Evolutionary conservation across 2,329 filamentous ascomycete genomes (phyloP).

Genomic region (Setomelanomma holmii): DNA sequence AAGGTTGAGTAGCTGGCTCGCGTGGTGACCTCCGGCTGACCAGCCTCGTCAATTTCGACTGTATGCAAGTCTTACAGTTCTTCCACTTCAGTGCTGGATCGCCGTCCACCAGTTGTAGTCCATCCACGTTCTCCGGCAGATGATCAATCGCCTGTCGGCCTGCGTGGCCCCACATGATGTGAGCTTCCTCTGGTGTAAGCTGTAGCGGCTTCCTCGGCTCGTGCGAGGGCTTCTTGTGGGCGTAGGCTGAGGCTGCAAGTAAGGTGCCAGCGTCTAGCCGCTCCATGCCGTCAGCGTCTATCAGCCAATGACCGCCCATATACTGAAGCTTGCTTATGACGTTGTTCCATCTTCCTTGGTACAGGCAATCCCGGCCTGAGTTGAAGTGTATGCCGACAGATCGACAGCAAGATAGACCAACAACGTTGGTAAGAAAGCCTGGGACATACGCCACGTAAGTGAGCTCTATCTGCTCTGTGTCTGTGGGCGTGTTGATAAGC

Average conservation of each 20-base stretch:
- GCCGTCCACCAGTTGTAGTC: background rate
- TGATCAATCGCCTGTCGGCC: slow-evolving; percentile 1
- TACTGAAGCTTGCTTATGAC: slow-evolving; percentile 5
- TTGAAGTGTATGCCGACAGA: slow-evolving; percentile 10
- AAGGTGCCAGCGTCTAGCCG: slow-evolving; percentile 4
- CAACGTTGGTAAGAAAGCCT: slow-evolving; percentile 11
- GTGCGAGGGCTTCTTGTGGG: slow-evolving; percentile 1
- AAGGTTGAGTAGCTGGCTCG: background rate
- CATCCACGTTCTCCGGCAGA: slow-evolving; percentile 1
- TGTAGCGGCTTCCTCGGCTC: background rate
- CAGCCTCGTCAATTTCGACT: slow-evolving; percentile 4
- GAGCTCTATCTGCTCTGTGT: background rate
- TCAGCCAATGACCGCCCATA: slow-evolving; percentile 11
- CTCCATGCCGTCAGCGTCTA: slow-evolving; percentile 9
- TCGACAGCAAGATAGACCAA: slow-evolving; percentile 9
- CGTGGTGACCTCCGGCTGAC: slow-evolving; percentile 1
- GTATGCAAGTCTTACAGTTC: slow-evolving; percentile 2
- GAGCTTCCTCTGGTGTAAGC: background rate
- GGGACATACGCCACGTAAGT: slow-evolving; percentile 11
- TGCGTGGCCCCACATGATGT: slow-evolving; percentile 7
- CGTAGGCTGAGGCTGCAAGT: slow-evolving; percentile 5
- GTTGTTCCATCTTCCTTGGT: slow-evolving; percentile 4
- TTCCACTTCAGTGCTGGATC: background rate
- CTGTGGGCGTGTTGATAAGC: background rate
- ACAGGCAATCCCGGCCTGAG: slow-evolving; percentile 12